A percentile compares a stretch with the other conserved stretches of the same genome.
These are phyloP conservation scores for Agaricales sp. DNA, from an alignment of 1,284 basidiomycete species.

Conservation along the genomic window DNA sequence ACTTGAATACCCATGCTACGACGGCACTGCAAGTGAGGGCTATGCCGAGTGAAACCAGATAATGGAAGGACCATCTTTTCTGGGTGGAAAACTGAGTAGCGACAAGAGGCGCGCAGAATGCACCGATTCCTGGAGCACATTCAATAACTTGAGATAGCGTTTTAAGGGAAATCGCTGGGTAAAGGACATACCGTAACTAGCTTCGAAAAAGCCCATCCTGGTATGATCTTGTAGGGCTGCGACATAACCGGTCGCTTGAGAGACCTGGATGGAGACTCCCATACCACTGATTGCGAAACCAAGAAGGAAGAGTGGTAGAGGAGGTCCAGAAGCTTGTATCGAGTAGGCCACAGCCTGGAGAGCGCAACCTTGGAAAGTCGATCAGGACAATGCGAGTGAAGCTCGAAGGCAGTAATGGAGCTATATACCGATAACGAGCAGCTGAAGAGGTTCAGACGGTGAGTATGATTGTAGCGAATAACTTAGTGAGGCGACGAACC, in stretches of 20 bases:
- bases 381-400: conserved; percentile 7
- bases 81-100: conserved; percentile 51
- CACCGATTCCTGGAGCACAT: conserved; percentile 38
- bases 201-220: conserved; percentile 47
- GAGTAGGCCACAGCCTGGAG: conserved; percentile 35
- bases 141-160: background rate
- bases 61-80: conserved; percentile 53
- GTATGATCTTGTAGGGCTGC: conserved; percentile 32
- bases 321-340: conserved; percentile 44
- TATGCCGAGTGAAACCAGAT: conserved; percentile 47
- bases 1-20: conserved; percentile 39
- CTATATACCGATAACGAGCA: conserved; percentile 25
- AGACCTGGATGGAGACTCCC: conserved; percentile 45
- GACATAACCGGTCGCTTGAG: conserved; percentile 48
- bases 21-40: conserved; percentile 33
- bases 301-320: conserved; percentile 57
- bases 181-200: conserved; percentile 29
- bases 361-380: conserved; percentile 18
- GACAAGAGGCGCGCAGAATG: conserved; percentile 47
- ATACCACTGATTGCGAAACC: conserved; percentile 53
- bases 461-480: background rate
- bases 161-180: background rate
- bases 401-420: background rate
- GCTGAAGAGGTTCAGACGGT: conserved; percentile 14
- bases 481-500: conserved; percentile 18